phyloP scores from a whole-genome alignment of 228 moss, liverwort and hornwort species.

The Sphagnum fallax region DNA sequence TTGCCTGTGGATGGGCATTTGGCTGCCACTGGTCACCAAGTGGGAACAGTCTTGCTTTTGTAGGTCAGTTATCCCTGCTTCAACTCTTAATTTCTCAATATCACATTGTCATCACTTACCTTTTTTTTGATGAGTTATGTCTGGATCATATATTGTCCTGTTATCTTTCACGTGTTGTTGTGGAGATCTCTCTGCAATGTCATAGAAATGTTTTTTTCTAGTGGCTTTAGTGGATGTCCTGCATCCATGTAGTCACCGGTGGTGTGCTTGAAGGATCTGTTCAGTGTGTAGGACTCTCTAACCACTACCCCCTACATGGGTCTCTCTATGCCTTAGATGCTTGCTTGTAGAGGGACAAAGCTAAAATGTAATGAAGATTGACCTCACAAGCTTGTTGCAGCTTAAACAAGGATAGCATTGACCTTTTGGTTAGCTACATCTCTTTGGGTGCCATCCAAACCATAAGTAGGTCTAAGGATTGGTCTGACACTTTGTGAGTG shows the following conservation, averaged over 20 bases:
- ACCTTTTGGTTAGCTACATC: too few relatives aligned
- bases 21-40: slow-evolving; percentile 94
- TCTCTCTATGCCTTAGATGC: background rate
- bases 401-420: too few relatives aligned
- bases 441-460: too few relatives aligned
- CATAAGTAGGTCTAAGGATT: too few relatives aligned
- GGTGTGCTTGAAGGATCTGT: too few relatives aligned
- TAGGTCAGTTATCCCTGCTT: slow-evolving; percentile 45
- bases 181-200: too few relatives aligned
- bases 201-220: too few relatives aligned
- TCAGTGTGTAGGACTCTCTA: background rate
- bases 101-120: background rate
- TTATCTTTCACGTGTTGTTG: background rate
- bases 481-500: too few relatives aligned
- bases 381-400: background rate
- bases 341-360: background rate
- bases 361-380: background rate
- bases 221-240: too few relatives aligned
- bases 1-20: slow-evolving; percentile 93
- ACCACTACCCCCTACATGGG: background rate
- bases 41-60: slow-evolving; percentile 85
- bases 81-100: background rate
- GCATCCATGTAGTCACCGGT: too few relatives aligned
- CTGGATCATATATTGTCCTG: background rate
- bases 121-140: background rate